Base-by-base conservation (phyloP, 2,329 filamentous ascomycete genomes). In the Claviceps digitariae region DNA sequence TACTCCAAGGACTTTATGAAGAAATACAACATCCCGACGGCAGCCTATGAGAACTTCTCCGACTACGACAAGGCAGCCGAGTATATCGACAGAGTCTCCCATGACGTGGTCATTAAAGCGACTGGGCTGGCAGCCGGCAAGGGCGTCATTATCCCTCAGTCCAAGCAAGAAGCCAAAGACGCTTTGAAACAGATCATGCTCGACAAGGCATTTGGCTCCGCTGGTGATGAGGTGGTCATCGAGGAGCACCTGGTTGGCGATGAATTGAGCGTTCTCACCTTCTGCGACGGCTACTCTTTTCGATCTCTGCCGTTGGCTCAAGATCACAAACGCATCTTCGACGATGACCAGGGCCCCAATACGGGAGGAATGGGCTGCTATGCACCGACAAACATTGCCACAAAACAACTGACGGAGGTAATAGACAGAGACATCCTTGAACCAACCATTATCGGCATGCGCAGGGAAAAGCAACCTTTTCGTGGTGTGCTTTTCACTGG, bases 1-100 rank as follows among this genome's bases (percentile, higher is more conserved):
- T 97, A 94, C 69, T 90, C 87, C 57, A 98, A 98, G 68, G 90
- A 97, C 69, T 97, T 97, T 66, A 98, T 97, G 93, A 84, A 86
- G 69, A 83, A 84, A 59, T 82, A 95, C 71, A 78, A 79, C 62
- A 95, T 98, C 61, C 90, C 91, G 40, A 97, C 93, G 1, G 93
- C 93, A 17, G 82, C 80, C 41, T 97, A 95, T 72, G 81, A 85
- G 68, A 96, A 94, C 73, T 96, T 97, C 66, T 81, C 76, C 67
- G 77, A 87, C 62, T 90, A 86, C 68, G 79, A 84, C 53, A 73
- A 80, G 48, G 90, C 90, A 15, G 74, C 76, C 59, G 72, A 80
- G 60, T 94, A 97, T 66, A 73, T 97, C 51, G 83, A 90, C 59
- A 75, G 70, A 8, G 72, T 90, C 48, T 67, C 74, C 50, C 83